Percentiles rank a stretch among this genome's conserved stretches.
Evolutionary conservation across 2,329 filamentous ascomycete species (phyloP).

Genomic region (Epichloe bromicola): DNA sequence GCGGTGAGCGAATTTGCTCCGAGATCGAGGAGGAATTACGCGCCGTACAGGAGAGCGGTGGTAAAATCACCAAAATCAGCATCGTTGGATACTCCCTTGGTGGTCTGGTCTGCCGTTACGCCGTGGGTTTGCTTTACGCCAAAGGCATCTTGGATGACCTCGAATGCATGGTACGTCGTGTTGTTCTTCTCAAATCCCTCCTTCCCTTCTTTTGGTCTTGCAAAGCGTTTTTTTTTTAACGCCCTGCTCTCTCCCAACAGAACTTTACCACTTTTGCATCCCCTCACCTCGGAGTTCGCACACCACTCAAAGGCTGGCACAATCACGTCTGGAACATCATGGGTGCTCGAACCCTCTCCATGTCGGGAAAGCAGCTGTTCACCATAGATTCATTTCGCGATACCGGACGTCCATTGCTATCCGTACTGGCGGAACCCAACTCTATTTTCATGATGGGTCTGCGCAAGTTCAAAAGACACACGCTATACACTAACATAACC

Average conservation of each 20-base stretch:
- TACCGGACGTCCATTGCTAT: constrained; percentile 66
- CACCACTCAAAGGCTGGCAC: constrained; percentile 51
- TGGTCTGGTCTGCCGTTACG: constrained; percentile 75
- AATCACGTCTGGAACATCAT: constrained; percentile 70
- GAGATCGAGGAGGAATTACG: constrained; percentile 55
- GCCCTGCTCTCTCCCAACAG: constrained; percentile 20
- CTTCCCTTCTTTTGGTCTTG: not conserved
- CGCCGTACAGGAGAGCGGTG: constrained; percentile 44
- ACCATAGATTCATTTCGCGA: constrained; percentile 74
- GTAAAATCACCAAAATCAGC: constrained; percentile 68
- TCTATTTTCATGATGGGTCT: constrained; percentile 79
- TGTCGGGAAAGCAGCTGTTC: constrained; percentile 78
- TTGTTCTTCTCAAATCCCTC: not conserved
- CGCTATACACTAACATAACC: constrained; percentile 72
- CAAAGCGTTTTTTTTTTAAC: not conserved
- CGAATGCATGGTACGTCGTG: constrained; percentile 53
- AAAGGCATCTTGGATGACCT: constrained; percentile 69
- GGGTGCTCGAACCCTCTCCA: constrained; percentile 67
- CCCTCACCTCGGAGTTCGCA: constrained; percentile 66
- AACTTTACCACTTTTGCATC: constrained; percentile 92
- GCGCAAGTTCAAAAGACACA: constrained; percentile 60
- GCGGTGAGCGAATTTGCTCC: constrained; percentile 52
- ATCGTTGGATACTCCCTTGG: constrained; percentile 86
- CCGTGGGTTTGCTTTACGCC: constrained; percentile 69
- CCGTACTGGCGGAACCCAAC: constrained; percentile 67